A percentile compares a stretch with the other conserved stretches of the same genome.
These are phyloP conservation scores for Castanea sativa DNA, from an alignment of 306 rosid species.

Conservation along the genomic window DNA sequence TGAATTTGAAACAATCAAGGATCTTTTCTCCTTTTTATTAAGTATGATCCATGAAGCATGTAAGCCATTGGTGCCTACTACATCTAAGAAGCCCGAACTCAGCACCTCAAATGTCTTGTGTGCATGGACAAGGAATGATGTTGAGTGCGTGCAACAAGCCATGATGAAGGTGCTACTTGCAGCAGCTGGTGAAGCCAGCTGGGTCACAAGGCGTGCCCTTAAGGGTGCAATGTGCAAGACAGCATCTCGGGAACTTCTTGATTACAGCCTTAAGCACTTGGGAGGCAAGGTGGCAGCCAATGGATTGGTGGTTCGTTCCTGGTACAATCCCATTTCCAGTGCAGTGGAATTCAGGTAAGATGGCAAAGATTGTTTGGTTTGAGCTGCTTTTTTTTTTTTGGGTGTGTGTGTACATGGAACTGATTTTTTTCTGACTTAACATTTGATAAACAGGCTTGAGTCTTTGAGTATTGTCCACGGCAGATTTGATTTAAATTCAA, in stretches of 20 bases:
- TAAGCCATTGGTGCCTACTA: conserved; percentile 7
- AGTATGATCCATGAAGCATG: conserved; percentile 20
- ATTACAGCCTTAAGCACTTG: conserved; percentile 55
- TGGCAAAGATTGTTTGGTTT: neutral
- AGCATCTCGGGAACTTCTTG: conserved; percentile 59
- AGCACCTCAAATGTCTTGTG: conserved; percentile 29
- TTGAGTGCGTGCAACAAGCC: conserved; percentile 51
- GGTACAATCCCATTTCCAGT: conserved; percentile 45
- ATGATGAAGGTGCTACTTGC: conserved; percentile 53
- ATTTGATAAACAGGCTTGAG: conserved; percentile 43
- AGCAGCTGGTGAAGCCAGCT: conserved; percentile 25
- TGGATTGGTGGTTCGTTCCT: conserved; percentile 44
- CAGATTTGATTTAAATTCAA: conserved; percentile 19
- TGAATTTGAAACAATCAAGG: conserved; percentile 48
- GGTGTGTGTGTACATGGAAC: neutral
- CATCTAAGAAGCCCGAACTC: conserved; percentile 16
- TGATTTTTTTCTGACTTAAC: neutral
- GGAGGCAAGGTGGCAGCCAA: conserved; percentile 45
- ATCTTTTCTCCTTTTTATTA: conserved; percentile 53
- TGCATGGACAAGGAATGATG: conserved; percentile 55
- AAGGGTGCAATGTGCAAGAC: conserved; percentile 49
- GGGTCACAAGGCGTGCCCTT: conserved; percentile 57
- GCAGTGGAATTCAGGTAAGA: conserved; percentile 59
- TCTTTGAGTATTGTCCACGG: conserved; percentile 4
- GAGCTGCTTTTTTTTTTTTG: neutral